Percentiles rank a stretch among this genome's conserved stretches.
These are phyloP conservation scores for Hanseniaspora thailandica DNA, from an alignment of 805 yeast genomes.

Conservation along the genomic window DNA sequence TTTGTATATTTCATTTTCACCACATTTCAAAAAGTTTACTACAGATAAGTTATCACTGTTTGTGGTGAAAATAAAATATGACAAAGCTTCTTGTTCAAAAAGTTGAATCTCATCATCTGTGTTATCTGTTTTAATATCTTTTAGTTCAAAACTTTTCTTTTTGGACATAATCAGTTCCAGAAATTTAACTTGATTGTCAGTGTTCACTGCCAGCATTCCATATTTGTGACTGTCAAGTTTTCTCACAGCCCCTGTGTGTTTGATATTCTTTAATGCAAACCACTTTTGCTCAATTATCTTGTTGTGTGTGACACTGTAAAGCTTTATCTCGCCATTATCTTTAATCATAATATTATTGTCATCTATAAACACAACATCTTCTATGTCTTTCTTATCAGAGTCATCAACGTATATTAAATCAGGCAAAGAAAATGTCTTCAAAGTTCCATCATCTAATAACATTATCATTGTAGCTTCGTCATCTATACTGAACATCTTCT, in stretches of 20 bases:
- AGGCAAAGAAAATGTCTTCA: slow-evolving; percentile 6
- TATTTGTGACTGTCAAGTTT: neutral
- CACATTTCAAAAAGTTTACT: neutral
- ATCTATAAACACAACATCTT: slow-evolving; percentile 1
- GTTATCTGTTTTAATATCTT: neutral
- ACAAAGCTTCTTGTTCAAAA: too few relatives aligned
- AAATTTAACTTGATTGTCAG: neutral
- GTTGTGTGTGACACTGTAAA: neutral
- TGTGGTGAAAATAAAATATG: neutral
- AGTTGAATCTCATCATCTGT: neutral
- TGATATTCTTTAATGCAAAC: neutral
- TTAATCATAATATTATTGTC: neutral
- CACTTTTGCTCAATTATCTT: neutral
- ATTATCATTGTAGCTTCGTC: neutral
- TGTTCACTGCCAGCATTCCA: neutral
- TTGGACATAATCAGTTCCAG: neutral
- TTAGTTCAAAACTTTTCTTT: neutral
- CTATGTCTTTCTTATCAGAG: slow-evolving; percentile 1
- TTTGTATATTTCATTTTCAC: neutral
- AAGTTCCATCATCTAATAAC: neutral
- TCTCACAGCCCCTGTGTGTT: neutral
- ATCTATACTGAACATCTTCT: neutral
- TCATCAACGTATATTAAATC: slow-evolving; percentile 6
- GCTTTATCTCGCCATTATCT: neutral
- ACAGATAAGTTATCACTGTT: neutral